Percentiles rank a stretch among this genome's conserved stretches.
Evolutionary conservation across 2,329 filamentous ascomycete species (phyloP).

Genomic region (Claviceps fusiformis): DNA sequence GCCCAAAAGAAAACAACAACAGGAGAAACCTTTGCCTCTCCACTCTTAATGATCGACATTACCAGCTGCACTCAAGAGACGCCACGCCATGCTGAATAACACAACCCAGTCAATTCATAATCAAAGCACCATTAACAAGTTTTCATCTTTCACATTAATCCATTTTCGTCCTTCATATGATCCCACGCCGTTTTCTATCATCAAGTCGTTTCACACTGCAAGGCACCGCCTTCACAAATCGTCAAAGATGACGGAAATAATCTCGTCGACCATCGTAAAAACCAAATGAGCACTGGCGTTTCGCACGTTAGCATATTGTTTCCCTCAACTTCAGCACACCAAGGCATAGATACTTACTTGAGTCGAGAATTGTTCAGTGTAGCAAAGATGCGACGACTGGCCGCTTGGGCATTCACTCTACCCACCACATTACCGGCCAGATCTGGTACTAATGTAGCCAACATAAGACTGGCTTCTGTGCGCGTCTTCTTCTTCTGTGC

Average conservation of each 20-base stretch:
- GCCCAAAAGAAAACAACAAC: background rate
- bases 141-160: background rate
- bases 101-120: background rate
- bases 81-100: constrained; percentile 3
- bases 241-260: constrained; percentile 51
- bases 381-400: constrained; percentile 77
- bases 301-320: background rate
- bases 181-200: background rate
- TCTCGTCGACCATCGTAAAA: constrained; percentile 59
- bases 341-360: constrained; percentile 46
- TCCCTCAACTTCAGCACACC: background rate
- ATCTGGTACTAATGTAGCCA: constrained; percentile 83
- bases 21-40: background rate
- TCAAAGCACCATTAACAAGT: background rate
- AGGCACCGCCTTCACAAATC: constrained; percentile 13
- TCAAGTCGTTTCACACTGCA: background rate
- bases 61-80: background rate
- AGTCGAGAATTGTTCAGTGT: constrained; percentile 82
- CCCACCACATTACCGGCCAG: constrained; percentile 88
- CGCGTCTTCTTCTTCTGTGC: constrained; percentile 68
- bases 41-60: background rate
- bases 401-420: constrained; percentile 77
- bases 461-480: constrained; percentile 76
- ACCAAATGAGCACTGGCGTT: constrained; percentile 47
- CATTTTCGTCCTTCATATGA: background rate